Base-by-base conservation (phyloP, 495 filamentous ascomycete genomes). In the Tuber aestivum region DNA sequence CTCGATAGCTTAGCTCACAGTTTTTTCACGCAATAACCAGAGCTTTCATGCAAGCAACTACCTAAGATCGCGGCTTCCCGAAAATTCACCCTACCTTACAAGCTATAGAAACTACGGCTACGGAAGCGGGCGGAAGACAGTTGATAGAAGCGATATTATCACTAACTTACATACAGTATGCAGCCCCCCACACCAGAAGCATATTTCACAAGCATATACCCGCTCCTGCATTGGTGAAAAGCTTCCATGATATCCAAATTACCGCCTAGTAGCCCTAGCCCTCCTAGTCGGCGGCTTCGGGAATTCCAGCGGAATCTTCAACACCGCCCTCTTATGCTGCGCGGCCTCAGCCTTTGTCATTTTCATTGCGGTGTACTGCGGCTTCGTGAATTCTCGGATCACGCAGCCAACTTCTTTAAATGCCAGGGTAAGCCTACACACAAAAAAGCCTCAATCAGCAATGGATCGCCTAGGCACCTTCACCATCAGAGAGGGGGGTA, bases 331-430 rank as follows among this genome's bases (percentile, higher is more conserved):
- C 42, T 88, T 87, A 74, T 91, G 87, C 37, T 87, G 86, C 48
- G 84, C 81, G 4, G 88, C 89, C 80, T 91, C 89, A 6, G 88
- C 88, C 82, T 90, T 91, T 21, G 87, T 87, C 75, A 89, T 84
- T 78, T 86, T 86, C 74, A 83, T 68, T 68, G 76, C 84, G 68
- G 84, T 84, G 74, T 85, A 85, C 75, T 89, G 87, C 18, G 79
- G 86, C 38, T 87, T 86, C 69, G 86, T 87, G 50, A 85, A 80
- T 70, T 85, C 83, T 77, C 77, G 85, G 23, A 91, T 84, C 76
- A 85, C 87, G 41, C 92, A 95, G 3, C 95, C 95, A 80, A 99
- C 87, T 83, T 97, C 94, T 44, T 86, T 84, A 87, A 94, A 97
- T 81, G 94, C 94, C 77, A 89, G 85, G 27, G 76, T 83, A 70